Percentiles rank a stretch among this genome's conserved stretches.
Conservation (phyloP, 2,329 filamentous ascomycete genomes). For the Tetracladium maxilliforme region DNA sequence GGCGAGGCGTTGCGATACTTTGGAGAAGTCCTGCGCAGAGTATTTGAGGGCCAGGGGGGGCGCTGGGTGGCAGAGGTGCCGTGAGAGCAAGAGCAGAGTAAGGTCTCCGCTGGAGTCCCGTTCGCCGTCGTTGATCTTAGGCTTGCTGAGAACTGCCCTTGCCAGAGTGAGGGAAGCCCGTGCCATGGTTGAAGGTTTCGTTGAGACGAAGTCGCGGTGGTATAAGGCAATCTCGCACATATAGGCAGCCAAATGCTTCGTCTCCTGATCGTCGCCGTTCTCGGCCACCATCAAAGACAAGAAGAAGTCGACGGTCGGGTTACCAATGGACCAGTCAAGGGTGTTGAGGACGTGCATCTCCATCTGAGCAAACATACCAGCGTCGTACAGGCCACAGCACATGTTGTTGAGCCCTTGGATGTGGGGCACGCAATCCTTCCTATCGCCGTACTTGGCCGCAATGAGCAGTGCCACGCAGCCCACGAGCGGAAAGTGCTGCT, state of each 20-base stretch:
- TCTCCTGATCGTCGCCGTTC: slow-evolving; percentile 66
- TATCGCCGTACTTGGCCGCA: slow-evolving; percentile 58
- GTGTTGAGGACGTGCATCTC: no score
- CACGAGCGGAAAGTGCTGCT: slow-evolving; percentile 54
- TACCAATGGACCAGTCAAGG: no score
- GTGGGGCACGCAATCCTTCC: no score
- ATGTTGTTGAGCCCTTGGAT: no score
- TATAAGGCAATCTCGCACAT: slow-evolving; percentile 91
- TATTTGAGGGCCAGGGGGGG: slow-evolving; percentile 50
- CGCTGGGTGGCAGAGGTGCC: slow-evolving; percentile 49
- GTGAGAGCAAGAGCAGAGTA: slow-evolving; percentile 45
- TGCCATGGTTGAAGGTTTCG: slow-evolving; percentile 80
- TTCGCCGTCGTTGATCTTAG: slow-evolving; percentile 60
- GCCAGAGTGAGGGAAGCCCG: slow-evolving; percentile 75
- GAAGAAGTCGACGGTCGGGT: no score
- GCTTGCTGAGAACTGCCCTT: slow-evolving; percentile 69
- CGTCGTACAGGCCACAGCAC: no score
- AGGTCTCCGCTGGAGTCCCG: slow-evolving; percentile 56
- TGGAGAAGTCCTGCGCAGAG: slow-evolving; percentile 47
- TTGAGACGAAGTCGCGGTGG: slow-evolving; percentile 92
- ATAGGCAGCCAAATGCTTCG: slow-evolving; percentile 90
- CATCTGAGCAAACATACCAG: no score
- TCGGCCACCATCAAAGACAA: no score
- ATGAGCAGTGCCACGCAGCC: slow-evolving; percentile 57
- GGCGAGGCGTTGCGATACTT: slow-evolving; percentile 48